Evolutionary conservation across 345 rosid species (phyloP).

Genomic region (Salix udensis): DNA sequence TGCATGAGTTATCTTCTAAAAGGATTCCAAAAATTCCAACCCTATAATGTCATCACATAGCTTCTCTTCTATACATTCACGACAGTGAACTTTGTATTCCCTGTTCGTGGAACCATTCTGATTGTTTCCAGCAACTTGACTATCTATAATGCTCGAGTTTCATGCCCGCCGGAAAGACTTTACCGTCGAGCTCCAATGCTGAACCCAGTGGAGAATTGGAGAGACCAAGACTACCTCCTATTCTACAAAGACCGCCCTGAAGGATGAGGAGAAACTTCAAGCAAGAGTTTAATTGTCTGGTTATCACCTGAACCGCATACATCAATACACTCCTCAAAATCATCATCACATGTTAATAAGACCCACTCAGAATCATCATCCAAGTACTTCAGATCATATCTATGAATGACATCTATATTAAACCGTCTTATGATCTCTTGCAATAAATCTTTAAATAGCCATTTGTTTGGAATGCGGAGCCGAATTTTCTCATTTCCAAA

Average conservation of each 20-base stretch:
- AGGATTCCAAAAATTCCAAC: neutral
- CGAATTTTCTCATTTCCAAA: slow-evolving; percentile 66
- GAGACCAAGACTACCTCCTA: slow-evolving; percentile 29
- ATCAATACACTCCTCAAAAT: slow-evolving; percentile 77
- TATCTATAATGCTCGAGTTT: neutral
- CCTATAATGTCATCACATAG: neutral
- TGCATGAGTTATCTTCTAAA: neutral
- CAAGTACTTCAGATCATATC: slow-evolving; percentile 74
- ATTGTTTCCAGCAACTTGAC: too few relatives aligned
- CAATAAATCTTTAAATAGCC: slow-evolving; percentile 47
- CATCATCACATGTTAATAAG: slow-evolving; percentile 78
- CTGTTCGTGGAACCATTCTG: neutral
- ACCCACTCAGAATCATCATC: slow-evolving; percentile 98
- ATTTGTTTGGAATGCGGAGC: slow-evolving; percentile 50
- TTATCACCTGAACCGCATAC: slow-evolving; percentile 46
- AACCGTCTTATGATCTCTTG: slow-evolving; percentile 69
- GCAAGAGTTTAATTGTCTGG: slow-evolving; percentile 58
- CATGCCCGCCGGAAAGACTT: neutral
- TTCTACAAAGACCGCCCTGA: slow-evolving; percentile 39
- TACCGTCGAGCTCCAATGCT: too few relatives aligned
- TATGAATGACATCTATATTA: slow-evolving; percentile 48
- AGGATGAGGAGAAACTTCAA: slow-evolving; percentile 49
- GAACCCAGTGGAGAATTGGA: neutral
- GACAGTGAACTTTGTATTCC: neutral
- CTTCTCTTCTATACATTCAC: neutral